A percentile compares a stretch with the other conserved stretches of the same genome.
Conservation (phyloP, 2,329 filamentous ascomycete species). For the Aureobasidium sp. region DNA sequence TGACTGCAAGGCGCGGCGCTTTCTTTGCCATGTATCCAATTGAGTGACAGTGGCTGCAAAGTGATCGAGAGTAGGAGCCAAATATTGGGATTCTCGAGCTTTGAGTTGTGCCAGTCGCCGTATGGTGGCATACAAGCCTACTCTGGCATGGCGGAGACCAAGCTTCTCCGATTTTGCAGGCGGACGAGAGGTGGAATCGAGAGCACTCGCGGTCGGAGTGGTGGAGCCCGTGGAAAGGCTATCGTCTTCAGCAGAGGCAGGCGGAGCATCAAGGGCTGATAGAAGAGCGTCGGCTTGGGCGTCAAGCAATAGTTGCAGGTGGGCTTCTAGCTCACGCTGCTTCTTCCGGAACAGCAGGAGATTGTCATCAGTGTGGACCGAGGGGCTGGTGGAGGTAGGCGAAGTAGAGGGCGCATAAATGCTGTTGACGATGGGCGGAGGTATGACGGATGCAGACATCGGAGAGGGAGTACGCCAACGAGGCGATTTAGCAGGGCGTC, state of each 20-base stretch:
- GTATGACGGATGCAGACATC: conserved; percentile 29
- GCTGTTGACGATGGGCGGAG: conserved; percentile 31
- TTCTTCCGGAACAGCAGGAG: conserved; percentile 17
- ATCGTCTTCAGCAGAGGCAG: conserved; percentile 34
- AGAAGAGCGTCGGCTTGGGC: conserved; percentile 53
- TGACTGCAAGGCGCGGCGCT: conserved; percentile 48
- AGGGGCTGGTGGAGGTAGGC: background rate
- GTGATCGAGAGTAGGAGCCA: conserved; percentile 51
- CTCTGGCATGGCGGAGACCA: conserved; percentile 56
- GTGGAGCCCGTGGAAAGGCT: conserved; percentile 42
- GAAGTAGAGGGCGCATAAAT: conserved; percentile 20
- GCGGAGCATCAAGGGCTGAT: conserved; percentile 36
- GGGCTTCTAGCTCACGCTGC: conserved; percentile 48
- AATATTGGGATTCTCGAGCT: conserved; percentile 56
- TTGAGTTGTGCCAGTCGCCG: conserved; percentile 59
- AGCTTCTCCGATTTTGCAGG: conserved; percentile 46
- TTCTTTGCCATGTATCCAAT: conserved; percentile 52
- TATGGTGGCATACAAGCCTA: conserved; percentile 58
- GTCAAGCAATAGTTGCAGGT: conserved; percentile 54
- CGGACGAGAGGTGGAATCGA: conserved; percentile 21
- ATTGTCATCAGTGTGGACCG: conserved; percentile 1
- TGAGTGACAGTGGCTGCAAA: conserved; percentile 53
- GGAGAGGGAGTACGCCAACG: conserved; percentile 30
- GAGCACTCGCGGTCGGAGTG: conserved; percentile 40
- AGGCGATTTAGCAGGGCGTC: conserved; percentile 20